Percentiles rank a stretch among this genome's conserved stretches.
Conservation (phyloP, 768 basidiomycete species). For the Trametes cubensis region DNA sequence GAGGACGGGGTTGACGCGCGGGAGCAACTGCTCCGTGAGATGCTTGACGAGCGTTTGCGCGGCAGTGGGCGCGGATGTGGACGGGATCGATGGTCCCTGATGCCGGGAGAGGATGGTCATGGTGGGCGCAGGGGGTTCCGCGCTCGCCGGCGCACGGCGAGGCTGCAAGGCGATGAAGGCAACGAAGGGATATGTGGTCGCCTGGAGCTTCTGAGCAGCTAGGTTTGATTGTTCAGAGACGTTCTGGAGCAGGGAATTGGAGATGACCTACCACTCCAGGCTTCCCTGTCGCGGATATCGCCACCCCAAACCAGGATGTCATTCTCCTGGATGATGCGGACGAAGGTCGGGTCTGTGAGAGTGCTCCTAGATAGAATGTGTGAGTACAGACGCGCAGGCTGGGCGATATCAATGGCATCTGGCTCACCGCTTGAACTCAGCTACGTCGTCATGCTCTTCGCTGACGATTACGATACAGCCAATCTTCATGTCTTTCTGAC, state of each 20-base stretch:
- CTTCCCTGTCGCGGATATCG: conserved; percentile 80
- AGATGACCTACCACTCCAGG: conserved; percentile 64
- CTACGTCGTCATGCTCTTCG: conserved; percentile 87
- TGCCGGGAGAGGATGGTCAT: conserved; percentile 88
- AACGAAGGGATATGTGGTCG: conserved; percentile 91
- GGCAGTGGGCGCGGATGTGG: conserved; percentile 57
- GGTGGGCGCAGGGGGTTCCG: conserved; percentile 45
- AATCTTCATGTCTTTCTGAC: conserved; percentile 71
- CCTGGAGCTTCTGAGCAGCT: conserved; percentile 75
- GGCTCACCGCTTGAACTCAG: conserved; percentile 78
- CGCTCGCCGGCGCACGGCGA: conserved; percentile 45
- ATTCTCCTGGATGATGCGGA: conserved; percentile 70
- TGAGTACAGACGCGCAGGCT: neutral
- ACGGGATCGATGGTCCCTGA: conserved; percentile 60
- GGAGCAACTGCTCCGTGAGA: conserved; percentile 71
- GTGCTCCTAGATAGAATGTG: conserved; percentile 53
- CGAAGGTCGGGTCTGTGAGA: conserved; percentile 71
- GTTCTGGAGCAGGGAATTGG: neutral
- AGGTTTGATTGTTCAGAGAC: conserved; percentile 17
- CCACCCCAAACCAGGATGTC: conserved; percentile 90
- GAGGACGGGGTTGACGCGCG: conserved; percentile 80
- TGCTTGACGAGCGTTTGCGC: conserved; percentile 64
- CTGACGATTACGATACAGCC: conserved; percentile 84
- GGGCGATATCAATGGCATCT: conserved; percentile 24
- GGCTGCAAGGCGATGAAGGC: conserved; percentile 91